phyloP scores from a whole-genome alignment of 1,139 yeast genomes.

The Suhomyces ambrosiae region DNA sequence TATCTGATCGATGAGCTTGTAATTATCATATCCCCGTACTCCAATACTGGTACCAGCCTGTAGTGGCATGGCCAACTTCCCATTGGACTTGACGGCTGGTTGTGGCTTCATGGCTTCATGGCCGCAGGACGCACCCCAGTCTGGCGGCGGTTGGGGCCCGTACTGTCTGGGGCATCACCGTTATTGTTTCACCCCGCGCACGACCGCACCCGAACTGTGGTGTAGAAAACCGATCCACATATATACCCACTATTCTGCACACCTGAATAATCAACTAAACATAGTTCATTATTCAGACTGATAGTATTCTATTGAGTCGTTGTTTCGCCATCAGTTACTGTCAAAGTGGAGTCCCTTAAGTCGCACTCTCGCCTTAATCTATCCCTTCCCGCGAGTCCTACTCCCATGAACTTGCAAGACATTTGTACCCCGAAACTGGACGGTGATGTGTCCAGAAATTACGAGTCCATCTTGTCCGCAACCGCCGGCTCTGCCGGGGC shows the following conservation, averaged over 20 bases:
- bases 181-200: neutral
- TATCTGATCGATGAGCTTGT: too few relatives aligned
- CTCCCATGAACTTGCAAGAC: constrained; percentile 18
- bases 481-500: constrained; percentile 5
- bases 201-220: constrained; percentile 4
- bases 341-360: constrained; percentile 3
- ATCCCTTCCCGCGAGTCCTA: constrained; percentile 4
- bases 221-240: constrained; percentile 1
- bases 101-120: too few relatives aligned
- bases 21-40: too few relatives aligned
- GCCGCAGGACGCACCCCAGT: too few relatives aligned
- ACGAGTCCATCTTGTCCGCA: constrained; percentile 12
- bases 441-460: constrained; percentile 11
- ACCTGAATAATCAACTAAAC: constrained; percentile 1
- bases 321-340: neutral
- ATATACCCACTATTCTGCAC: constrained; percentile 2
- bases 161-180: too few relatives aligned
- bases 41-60: too few relatives aligned
- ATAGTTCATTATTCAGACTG: constrained; percentile 6
- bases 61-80: too few relatives aligned
- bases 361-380: constrained; percentile 1
- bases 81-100: too few relatives aligned
- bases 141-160: too few relatives aligned
- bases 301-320: constrained; percentile 7
- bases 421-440: constrained; percentile 16